Evolutionary conservation across 148 eudicot genomes (phyloP), one percentile per base, ranked within the genome.

Genomic region (Rhododendron williamsianum): DNA sequence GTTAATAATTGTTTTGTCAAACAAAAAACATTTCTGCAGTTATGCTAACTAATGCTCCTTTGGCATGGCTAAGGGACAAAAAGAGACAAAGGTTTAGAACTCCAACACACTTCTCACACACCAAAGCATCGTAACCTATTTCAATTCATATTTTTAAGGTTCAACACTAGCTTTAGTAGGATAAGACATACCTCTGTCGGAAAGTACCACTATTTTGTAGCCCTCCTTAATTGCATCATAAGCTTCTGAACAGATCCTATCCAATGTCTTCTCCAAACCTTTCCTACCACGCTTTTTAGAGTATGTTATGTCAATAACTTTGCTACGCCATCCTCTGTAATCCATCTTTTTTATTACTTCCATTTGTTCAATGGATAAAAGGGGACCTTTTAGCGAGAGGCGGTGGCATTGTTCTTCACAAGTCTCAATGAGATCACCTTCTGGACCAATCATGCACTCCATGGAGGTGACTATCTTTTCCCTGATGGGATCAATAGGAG

Each of bases 401-500:
- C 99, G 99, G 65, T 95, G 98, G 49, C 98, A 95, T 87, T 97
- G 99, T 80, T 89, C 94, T 88, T 95, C 99, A 8, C 96, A 90
- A 27, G 94, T 94, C 89, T 97, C 99, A 18, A 98, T 97, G 56
- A 97, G 96, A 88, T 97, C 99, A 41, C 99, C 99, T 88, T 97
- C 99, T 30, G 99, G 98, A 82, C 99, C 99, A 71, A 97, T 91
- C 99, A 97, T 97, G 92, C 98, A 97, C 82, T 95, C 94, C 94
- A 92, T 97, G 65, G 99, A 97, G 54, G 99, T 97, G 85, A 97
- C 98, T 49, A 97, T 95, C 89, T 97, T 95, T 89, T 97, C 99
- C 82, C 98, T 80, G n/a, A 97, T 97, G 83, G 99, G 99, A 88
- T 97, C 99, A 78, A 97, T 97, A 13, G 99, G 99, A 77, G 99